Conservation (phyloP, 1,284 basidiomycete genomes). For the Gymnopus androsaceus region DNA sequence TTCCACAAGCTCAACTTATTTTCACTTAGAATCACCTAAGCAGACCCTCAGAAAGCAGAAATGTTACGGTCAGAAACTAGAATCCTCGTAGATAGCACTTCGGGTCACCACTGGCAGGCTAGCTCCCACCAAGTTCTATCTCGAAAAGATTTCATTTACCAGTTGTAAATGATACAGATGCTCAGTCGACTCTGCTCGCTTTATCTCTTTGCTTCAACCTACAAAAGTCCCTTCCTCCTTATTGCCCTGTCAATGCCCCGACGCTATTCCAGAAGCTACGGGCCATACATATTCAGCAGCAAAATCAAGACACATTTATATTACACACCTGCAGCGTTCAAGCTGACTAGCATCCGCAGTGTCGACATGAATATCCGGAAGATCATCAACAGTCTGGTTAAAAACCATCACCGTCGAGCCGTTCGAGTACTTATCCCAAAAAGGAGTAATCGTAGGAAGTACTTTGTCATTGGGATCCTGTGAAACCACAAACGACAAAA, state of each 20-base stretch:
- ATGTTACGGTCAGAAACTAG: no score
- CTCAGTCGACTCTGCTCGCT: no score
- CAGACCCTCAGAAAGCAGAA: no score
- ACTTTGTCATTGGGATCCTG: constrained; percentile 27
- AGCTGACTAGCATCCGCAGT: constrained; percentile 1
- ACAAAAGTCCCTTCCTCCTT: not conserved
- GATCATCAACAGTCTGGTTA: constrained; percentile 18
- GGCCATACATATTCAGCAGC: not conserved
- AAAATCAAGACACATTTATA: no score
- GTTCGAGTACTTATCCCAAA: constrained; percentile 18
- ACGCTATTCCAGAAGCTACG: constrained; percentile 17
- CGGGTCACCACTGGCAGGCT: no score
- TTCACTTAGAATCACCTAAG: no score
- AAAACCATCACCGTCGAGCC: constrained; percentile 23
- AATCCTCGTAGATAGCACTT: no score
- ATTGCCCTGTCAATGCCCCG: constrained; percentile 12
- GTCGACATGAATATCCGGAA: constrained; percentile 3
- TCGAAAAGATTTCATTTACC: no score
- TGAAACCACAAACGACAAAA: constrained; percentile 23
- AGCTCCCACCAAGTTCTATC: no score
- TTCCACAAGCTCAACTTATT: no score
- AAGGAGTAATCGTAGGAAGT: constrained; percentile 24
- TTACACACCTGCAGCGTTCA: constrained; percentile 17
- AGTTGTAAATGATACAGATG: no score
- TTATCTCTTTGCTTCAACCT: no score